phyloP scores from a whole-genome alignment of 352 stramenopile species.

The Pythium rishiriense region DNA sequence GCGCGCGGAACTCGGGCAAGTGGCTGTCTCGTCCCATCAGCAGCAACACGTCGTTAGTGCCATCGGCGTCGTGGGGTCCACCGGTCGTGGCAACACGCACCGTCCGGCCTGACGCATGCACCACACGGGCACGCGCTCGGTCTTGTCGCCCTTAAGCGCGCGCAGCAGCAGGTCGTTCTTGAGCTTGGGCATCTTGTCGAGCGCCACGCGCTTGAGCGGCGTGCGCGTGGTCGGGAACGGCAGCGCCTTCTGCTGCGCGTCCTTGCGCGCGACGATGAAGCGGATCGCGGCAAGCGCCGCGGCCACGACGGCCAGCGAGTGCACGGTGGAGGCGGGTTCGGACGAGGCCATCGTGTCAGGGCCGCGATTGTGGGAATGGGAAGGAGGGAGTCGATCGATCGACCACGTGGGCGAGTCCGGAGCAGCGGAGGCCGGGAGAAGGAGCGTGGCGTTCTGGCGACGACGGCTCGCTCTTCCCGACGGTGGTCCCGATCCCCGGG shows the following conservation, averaged over 20 bases:
- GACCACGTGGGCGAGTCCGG: neutral
- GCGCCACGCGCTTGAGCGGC: conserved; percentile 65
- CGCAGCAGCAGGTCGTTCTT: conserved; percentile 91
- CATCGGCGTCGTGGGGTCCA: too few species aligned
- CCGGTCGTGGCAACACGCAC: conserved; percentile 24
- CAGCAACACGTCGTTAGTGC: conserved; percentile 17
- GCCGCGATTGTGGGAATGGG: neutral
- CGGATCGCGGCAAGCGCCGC: conserved; percentile 62
- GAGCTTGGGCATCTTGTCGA: conserved; percentile 75
- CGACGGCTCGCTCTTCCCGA: neutral
- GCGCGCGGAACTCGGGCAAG: conserved; percentile 84
- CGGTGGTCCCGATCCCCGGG: too few species aligned
- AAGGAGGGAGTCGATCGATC: neutral
- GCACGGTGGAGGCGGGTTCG: conserved; percentile 24
- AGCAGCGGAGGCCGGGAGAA: too few species aligned
- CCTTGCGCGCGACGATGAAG: conserved; percentile 60
- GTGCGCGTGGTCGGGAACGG: conserved; percentile 71
- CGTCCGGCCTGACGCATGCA: conserved; percentile 97
- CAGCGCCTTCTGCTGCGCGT: conserved; percentile 37
- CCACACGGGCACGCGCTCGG: conserved; percentile 94
- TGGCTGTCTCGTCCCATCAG: conserved; percentile 42
- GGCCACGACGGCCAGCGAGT: conserved; percentile 32
- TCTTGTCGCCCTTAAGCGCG: conserved; percentile 83
- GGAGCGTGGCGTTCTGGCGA: neutral
- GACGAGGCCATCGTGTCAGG: conserved; percentile 7